phyloP scores from a whole-genome alignment of 768 basidiomycete species.

The Boletus reticuloceps region DNA sequence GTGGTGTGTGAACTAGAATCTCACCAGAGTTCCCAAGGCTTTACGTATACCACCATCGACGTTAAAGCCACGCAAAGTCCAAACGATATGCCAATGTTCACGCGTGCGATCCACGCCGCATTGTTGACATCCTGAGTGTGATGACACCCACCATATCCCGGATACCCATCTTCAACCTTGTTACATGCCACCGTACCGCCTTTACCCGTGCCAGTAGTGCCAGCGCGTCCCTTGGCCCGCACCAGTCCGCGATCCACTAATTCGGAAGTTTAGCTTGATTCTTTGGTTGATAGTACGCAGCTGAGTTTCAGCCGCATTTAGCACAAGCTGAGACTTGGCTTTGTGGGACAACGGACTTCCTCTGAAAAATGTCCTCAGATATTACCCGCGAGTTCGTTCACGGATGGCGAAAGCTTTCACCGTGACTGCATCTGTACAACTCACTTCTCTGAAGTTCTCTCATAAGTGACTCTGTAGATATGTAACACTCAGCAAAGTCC shows the following conservation, averaged over 20 bases:
- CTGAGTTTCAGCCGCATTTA: too few species aligned
- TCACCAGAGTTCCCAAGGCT: neutral
- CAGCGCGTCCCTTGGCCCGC: too few species aligned
- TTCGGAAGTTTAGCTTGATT: neutral
- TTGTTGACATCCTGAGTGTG: neutral
- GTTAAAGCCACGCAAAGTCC: too few species aligned
- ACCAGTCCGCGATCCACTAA: neutral
- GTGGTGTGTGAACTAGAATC: slow-evolving; percentile 1
- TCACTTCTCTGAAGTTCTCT: neutral
- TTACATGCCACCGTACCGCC: too few species aligned
- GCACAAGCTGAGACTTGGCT: too few species aligned
- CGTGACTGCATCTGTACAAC: neutral
- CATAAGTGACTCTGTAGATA: neutral
- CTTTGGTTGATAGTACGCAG: neutral
- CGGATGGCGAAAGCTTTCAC: neutral
- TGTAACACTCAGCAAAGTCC: neutral
- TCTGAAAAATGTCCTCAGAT: too few species aligned
- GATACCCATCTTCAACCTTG: too few species aligned
- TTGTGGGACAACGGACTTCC: too few species aligned
- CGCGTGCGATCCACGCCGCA: neutral
- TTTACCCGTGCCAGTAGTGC: too few species aligned
- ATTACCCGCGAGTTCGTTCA: neutral
- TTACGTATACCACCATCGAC: neutral
- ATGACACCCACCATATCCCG: neutral
- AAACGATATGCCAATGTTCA: neutral